phyloP scores from a whole-genome alignment of 192 early-diverging fungal genomes.

The Pilaira anomala region DNA sequence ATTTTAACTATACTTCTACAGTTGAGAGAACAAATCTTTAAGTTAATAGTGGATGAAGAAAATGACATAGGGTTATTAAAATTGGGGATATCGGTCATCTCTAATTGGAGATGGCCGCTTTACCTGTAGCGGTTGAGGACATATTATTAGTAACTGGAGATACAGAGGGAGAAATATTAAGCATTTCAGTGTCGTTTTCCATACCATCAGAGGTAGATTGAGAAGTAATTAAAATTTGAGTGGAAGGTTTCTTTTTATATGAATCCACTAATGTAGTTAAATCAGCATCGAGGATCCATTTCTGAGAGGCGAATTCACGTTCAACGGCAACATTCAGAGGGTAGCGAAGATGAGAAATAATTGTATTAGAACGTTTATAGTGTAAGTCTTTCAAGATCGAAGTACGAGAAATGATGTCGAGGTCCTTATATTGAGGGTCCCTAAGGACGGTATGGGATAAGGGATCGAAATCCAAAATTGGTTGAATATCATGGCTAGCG shows the following conservation, averaged over 20 bases:
- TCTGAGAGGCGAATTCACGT: not conserved
- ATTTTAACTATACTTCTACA: not conserved
- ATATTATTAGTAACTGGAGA: not conserved
- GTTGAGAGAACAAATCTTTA: slow-evolving; percentile 4
- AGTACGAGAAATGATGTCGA: not conserved
- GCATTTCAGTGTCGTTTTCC: not conserved
- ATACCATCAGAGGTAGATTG: not conserved
- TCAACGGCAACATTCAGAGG: too few relatives aligned
- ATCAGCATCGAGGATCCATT: not conserved
- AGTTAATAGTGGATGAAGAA: not conserved
- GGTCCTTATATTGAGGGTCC: not conserved
- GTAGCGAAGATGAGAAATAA: not conserved
- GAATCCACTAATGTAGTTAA: too few relatives aligned
- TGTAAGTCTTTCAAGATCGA: not conserved
- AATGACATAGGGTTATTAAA: not conserved
- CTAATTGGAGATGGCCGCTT: not conserved
- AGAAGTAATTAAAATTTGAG: too few relatives aligned
- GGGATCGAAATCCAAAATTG: not conserved
- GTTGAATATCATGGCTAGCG: not conserved
- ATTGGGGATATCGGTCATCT: not conserved
- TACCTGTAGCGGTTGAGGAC: not conserved
- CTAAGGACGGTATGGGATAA: not conserved
- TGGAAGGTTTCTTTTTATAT: too few relatives aligned
- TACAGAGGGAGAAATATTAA: too few relatives aligned
- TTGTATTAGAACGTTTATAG: not conserved